These are phyloP conservation scores for Brasenia schreberi DNA, from an alignment of 164 flowering plant species.

Conservation along the genomic window DNA sequence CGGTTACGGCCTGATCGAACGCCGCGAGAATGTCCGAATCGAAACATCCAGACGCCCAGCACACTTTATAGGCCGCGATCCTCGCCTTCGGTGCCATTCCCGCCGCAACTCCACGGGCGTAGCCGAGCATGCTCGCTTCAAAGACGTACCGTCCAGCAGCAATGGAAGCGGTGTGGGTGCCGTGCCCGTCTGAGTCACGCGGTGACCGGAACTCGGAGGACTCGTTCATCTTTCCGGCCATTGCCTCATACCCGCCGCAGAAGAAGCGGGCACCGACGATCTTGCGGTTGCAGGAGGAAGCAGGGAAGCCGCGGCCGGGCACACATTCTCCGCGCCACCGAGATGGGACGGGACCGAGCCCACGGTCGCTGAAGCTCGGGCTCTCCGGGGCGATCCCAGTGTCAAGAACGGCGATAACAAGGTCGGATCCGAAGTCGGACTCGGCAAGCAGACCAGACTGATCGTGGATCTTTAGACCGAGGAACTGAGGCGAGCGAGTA, in stretches of 20 bases:
- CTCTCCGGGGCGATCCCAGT: conserved; percentile 96
- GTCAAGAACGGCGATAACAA: conserved; percentile 80
- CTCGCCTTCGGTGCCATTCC: conserved; percentile 98
- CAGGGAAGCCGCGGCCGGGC: conserved; percentile 22
- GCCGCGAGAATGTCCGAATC: conserved; percentile 92
- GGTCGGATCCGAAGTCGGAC: conserved; percentile 92
- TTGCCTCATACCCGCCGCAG: conserved; percentile 64
- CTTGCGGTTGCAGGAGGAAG: conserved; percentile 51
- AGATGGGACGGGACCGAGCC: conserved; percentile 46
- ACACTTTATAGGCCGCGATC: conserved; percentile 82
- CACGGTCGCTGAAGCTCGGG: conserved; percentile 56
- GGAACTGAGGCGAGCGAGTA: conserved; percentile 82
- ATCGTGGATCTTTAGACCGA: conserved; percentile 49
- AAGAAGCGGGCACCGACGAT: conserved; percentile 71
- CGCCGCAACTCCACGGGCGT: conserved; percentile 79
- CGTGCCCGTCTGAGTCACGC: conserved; percentile 89
- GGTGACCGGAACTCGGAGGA: conserved; percentile 60
- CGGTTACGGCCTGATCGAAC: conserved; percentile 74
- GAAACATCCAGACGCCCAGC: conserved; percentile 82
- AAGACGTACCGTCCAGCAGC: conserved; percentile 91
- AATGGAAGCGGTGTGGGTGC: conserved; percentile 92
- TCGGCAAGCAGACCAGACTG: conserved; percentile 60
- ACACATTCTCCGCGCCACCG: conserved; percentile 79
- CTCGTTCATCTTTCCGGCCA: conserved; percentile 76
- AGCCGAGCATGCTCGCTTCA: conserved; percentile 73